Base-by-base conservation (phyloP, 2,329 filamentous ascomycete species). In the Venturia carpophila region DNA sequence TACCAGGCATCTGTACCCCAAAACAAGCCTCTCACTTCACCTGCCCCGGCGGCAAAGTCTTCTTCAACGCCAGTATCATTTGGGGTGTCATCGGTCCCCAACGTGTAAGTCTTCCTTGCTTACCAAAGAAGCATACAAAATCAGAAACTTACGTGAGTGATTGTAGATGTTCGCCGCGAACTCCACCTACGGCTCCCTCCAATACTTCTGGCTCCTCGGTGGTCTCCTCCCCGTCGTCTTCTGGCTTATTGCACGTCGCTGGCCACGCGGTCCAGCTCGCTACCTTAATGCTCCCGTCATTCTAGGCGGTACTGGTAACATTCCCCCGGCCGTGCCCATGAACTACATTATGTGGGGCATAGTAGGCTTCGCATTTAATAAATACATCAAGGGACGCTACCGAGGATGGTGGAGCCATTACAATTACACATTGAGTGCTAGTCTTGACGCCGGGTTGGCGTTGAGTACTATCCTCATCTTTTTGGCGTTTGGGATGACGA, bases 51-150 rank as follows among this genome's bases (percentile, higher is more conserved):
- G 82, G 81, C 19, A 79, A 79, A 30, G 83, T 84, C 0, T 87
- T 86, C 75, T 91, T 87, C 77, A 70, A 84, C 10, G 85, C 86
- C 0, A 86, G 83, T 0, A 82, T 89, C 42, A 87, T 88, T 68
- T 89, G 86, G 86, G 86, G 86, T n/a, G 80, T 87, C 49, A 82
- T 84, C 87, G 73, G 88, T 87, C 76, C 85, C 82, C 1, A 82
- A 82, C 0, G 84, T 83, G 5, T 80, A 84, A 67, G 81, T 87
- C 69, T 87, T 27, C 11, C 15, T 17, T 13, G 1, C 11, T 39
- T 1, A 3, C 7, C 15, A 34, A 9, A 11, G 39, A 41, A 2
- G 15, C 39, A 41, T 15, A 5, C 39, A 11, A 41, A 41, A 10
- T 15, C 39, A 41, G 15, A 41, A 11, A 2, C 39, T 41, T 4